These are phyloP conservation scores for Acer campestre DNA, from an alignment of 345 rosid genomes.

Conservation along the genomic window DNA sequence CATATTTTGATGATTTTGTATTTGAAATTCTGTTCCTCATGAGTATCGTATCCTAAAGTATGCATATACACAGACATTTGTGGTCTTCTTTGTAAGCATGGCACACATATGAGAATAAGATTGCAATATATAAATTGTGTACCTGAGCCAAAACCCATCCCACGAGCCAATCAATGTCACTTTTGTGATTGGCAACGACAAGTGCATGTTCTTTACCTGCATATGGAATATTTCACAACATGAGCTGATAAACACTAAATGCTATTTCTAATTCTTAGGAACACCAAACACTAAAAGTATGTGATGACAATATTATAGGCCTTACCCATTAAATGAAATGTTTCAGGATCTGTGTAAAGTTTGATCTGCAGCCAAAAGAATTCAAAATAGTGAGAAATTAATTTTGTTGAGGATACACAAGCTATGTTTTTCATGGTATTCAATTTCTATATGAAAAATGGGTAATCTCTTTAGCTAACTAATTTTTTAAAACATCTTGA, in stretches of 20 bases:
- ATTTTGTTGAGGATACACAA: conserved; percentile 7
- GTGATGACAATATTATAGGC: background rate
- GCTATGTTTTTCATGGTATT: conserved; percentile 8
- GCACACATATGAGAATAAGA: conserved; percentile 2
- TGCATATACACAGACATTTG: background rate
- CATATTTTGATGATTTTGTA: background rate
- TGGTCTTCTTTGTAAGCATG: background rate
- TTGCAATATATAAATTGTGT: conserved; percentile 15
- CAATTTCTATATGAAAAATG: conserved; percentile 5
- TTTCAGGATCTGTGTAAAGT: conserved; percentile 70
- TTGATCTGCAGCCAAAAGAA: conserved; percentile 58
- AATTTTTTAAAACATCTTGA: no score
- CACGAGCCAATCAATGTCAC: conserved; percentile 97
- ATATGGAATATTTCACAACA: conserved; percentile 16
- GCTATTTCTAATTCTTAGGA: background rate
- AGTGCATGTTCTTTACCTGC: conserved; percentile 94
- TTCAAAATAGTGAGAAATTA: conserved; percentile 21
- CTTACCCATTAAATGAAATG: conserved; percentile 78
- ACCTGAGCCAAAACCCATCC: conserved; percentile 99
- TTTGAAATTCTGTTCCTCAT: background rate
- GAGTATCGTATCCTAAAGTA: background rate
- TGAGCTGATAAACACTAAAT: conserved; percentile 11
- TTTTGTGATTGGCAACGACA: conserved; percentile 76
- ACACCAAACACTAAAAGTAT: background rate
- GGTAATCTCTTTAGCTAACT: background rate